These are phyloP conservation scores for Kuraishia piskuri DNA, from an alignment of 805 yeast genomes.

Conservation along the genomic window DNA sequence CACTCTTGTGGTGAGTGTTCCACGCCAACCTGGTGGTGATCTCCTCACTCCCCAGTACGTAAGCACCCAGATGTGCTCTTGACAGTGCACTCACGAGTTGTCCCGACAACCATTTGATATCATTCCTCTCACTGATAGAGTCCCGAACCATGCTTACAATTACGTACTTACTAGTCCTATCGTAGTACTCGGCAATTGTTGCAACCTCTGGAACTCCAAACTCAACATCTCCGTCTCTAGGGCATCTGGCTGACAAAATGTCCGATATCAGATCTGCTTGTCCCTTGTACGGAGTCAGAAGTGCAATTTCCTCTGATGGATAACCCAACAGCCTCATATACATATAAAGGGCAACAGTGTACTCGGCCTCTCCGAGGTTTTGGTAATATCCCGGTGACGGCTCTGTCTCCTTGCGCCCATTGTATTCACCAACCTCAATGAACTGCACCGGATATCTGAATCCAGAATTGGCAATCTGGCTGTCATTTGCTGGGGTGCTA, in stretches of 20 bases:
- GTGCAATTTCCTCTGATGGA: constrained; percentile 25
- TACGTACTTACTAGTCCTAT: constrained; percentile 20
- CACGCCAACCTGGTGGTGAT: neutral
- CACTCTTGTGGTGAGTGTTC: neutral
- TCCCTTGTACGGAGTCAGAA: constrained; percentile 30
- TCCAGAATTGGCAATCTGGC: constrained; percentile 26
- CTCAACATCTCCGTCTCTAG: constrained; percentile 1
- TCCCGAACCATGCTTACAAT: constrained; percentile 29
- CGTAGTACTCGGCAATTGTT: constrained; percentile 20
- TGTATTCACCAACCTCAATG: constrained; percentile 20
- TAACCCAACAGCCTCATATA: constrained; percentile 39
- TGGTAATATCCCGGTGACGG: constrained; percentile 19
- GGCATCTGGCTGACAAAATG: constrained; percentile 24
- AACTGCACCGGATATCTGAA: constrained; percentile 22
- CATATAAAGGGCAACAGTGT: constrained; percentile 32
- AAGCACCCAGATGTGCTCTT: constrained; percentile 25
- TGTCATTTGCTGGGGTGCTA: neutral
- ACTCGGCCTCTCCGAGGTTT: constrained; percentile 41
- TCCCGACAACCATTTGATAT: constrained; percentile 8
- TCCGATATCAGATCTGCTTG: constrained; percentile 36
- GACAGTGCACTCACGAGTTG: constrained; percentile 15
- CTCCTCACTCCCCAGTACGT: constrained; percentile 16
- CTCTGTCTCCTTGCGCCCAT: constrained; percentile 21
- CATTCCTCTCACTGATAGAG: neutral
- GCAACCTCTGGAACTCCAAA: constrained; percentile 21